A percentile compares a stretch with the other conserved stretches of the same genome.
Conservation (phyloP, 2,329 filamentous ascomycete genomes). For the Emericellopsis atlantica region DNA sequence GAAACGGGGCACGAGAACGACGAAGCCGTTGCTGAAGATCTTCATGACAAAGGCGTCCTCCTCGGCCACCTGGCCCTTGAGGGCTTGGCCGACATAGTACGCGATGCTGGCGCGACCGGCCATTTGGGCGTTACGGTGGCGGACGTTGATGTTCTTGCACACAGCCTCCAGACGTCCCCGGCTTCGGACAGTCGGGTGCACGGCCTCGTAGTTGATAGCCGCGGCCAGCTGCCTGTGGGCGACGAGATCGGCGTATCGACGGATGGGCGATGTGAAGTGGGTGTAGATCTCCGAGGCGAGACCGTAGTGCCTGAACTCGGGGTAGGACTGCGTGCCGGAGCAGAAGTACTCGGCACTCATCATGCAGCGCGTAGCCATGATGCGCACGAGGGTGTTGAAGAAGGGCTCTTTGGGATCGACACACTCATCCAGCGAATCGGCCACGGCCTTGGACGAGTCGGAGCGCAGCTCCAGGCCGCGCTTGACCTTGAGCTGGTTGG, state of each 20-base stretch:
- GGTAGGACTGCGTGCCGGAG: conserved; percentile 81
- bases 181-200: conserved; percentile 71
- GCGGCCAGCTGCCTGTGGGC: conserved; percentile 91
- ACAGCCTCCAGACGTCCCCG: conserved; percentile 80
- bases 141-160: conserved; percentile 96
- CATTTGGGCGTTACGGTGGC: conserved; percentile 93
- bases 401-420: conserved; percentile 73
- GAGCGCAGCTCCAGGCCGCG: conserved; percentile 66
- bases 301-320: conserved; percentile 94
- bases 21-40: conserved; percentile 94
- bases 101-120: conserved; percentile 89
- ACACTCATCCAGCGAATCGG: conserved; percentile 81
- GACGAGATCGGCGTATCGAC: conserved; percentile 92
- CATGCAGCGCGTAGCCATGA: conserved; percentile 98
- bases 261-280: conserved; percentile 95
- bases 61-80: conserved; percentile 63
- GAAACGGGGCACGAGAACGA: conserved; percentile 90
- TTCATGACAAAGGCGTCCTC: conserved; percentile 96
- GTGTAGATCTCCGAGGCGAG: conserved; percentile 96
- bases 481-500: conserved; percentile 82
- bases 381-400: conserved; percentile 96
- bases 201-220: conserved; percentile 81
- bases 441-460: conserved; percentile 84
- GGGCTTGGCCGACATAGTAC: conserved; percentile 94
- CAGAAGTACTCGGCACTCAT: conserved; percentile 98